Percentiles rank a stretch among this genome's conserved stretches.
Conservation (phyloP, 306 rosid genomes). For the Senna tora region DNA sequence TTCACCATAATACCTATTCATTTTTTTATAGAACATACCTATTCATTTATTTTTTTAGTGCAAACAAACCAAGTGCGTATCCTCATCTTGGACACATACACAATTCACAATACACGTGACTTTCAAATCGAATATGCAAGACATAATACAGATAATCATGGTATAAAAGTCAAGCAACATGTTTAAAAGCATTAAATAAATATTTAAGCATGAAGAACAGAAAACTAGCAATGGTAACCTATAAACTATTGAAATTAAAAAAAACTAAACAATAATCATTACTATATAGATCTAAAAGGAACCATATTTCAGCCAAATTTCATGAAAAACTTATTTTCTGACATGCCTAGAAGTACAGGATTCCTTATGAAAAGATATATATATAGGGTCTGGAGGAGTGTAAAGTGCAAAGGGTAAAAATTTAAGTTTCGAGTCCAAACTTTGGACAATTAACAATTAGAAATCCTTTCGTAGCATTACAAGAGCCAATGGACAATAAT, state of each 20-base stretch:
- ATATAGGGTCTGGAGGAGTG: slow-evolving; percentile 8
- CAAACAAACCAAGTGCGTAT: no score
- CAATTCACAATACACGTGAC: no score
- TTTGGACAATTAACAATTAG: slow-evolving; percentile 26
- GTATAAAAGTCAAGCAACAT: slow-evolving; percentile 33
- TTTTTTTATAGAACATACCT: no score
- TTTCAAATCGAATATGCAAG: no score
- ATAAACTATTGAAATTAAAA: slow-evolving; percentile 23
- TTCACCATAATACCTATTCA: no score
- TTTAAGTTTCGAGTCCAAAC: no score
- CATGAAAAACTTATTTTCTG: slow-evolving; percentile 8
- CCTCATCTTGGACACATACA: no score
- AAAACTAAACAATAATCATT: no score
- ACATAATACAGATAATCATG: no score
- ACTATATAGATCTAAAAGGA: no score
- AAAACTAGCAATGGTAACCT: slow-evolving; percentile 21
- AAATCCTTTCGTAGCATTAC: slow-evolving; percentile 22
- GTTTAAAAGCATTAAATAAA: neutral
- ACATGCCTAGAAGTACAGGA: neutral
- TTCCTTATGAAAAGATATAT: slow-evolving; percentile 30
- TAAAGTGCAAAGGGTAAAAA: neutral
- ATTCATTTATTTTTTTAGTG: no score
- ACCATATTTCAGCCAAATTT: slow-evolving; percentile 26
- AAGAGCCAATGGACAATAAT: slow-evolving; percentile 22
- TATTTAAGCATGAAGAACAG: slow-evolving; percentile 30